A percentile compares a stretch with the other conserved stretches of the same genome.
phyloP scores from a whole-genome alignment of 179 eudicot species.

The Corrigiola litoralis region DNA sequence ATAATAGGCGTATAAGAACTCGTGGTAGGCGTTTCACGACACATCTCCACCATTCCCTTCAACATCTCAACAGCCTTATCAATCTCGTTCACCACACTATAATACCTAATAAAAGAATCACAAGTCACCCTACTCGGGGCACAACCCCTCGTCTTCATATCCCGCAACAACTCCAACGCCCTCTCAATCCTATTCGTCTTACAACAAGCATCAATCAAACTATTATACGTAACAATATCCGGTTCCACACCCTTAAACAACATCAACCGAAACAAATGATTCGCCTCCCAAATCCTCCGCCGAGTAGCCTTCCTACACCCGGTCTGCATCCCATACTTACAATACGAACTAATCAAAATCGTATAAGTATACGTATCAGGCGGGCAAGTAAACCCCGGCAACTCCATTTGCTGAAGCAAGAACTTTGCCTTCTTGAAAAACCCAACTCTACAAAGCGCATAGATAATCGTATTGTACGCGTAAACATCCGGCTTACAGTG shows the following conservation, averaged over 20 bases:
- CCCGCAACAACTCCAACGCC: constrained; percentile 76
- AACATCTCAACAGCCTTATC: constrained; percentile 67
- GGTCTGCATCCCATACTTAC: constrained; percentile 62
- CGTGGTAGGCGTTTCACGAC: constrained; percentile 54
- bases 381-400: constrained; percentile 75
- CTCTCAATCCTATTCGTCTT: constrained; percentile 74
- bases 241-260: constrained; percentile 72
- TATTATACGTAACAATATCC: constrained; percentile 80
- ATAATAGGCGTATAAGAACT: constrained; percentile 86
- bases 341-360: constrained; percentile 62
- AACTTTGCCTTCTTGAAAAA: constrained; percentile 64
- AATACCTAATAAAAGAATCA: constrained; percentile 74
- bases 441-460: constrained; percentile 71
- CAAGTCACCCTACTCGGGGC: constrained; percentile 67
- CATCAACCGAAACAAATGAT: constrained; percentile 74
- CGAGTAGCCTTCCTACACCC: constrained; percentile 72
- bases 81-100: constrained; percentile 70
- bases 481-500: constrained; percentile 77
- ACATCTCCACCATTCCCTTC: constrained; percentile 47
- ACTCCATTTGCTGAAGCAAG: constrained; percentile 74
- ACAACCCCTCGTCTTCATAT: constrained; percentile 63
- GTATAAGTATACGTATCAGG: constrained; percentile 81
- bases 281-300: constrained; percentile 86
- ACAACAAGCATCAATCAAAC: constrained; percentile 86
- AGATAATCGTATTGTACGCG: constrained; percentile 57